Evolutionary conservation across 441 rosid genomes (phyloP).

Genomic region (Croton laevigatus): DNA sequence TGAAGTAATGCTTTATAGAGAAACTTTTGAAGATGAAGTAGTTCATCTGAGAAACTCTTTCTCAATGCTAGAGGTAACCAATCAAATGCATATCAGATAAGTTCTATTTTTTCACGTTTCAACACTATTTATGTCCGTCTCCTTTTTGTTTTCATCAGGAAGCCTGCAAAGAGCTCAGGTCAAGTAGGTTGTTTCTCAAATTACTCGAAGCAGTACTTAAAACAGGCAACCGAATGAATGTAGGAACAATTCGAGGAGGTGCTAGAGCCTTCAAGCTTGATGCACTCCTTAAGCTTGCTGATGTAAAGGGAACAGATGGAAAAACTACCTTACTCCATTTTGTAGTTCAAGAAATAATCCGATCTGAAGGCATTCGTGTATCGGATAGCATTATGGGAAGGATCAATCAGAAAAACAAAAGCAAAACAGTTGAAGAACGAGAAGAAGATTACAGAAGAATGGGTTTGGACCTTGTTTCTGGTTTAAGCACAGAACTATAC

Average conservation of each 20-base stretch:
- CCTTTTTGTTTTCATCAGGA: conserved; percentile 43
- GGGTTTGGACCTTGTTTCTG: conserved; percentile 91
- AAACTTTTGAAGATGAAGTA: conserved; percentile 88
- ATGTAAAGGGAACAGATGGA: conserved; percentile 90
- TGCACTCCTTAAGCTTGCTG: conserved; percentile 86
- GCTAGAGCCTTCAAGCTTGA: conserved; percentile 95
- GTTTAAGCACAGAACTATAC: conserved; percentile 72
- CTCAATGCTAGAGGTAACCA: conserved; percentile 84
- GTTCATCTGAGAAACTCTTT: conserved; percentile 84
- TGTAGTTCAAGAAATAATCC: conserved; percentile 84
- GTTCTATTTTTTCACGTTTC: neutral
- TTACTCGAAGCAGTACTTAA: conserved; percentile 90
- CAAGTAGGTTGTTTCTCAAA: conserved; percentile 84
- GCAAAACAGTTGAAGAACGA: conserved; percentile 58
- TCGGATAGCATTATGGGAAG: conserved; percentile 91
- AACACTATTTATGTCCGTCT: neutral
- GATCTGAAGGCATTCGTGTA: conserved; percentile 85
- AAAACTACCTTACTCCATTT: conserved; percentile 88
- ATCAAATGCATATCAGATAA: neutral
- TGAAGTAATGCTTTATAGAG: conserved; percentile 89
- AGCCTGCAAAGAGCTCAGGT: conserved; percentile 94
- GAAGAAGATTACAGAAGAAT: conserved; percentile 87
- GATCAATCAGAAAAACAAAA: conserved; percentile 60
- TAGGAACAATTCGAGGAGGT: conserved; percentile 92
- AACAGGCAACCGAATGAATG: conserved; percentile 94